Evolutionary conservation across 495 filamentous ascomycete genomes (phyloP).

Genomic region (Penicillium herquei): DNA sequence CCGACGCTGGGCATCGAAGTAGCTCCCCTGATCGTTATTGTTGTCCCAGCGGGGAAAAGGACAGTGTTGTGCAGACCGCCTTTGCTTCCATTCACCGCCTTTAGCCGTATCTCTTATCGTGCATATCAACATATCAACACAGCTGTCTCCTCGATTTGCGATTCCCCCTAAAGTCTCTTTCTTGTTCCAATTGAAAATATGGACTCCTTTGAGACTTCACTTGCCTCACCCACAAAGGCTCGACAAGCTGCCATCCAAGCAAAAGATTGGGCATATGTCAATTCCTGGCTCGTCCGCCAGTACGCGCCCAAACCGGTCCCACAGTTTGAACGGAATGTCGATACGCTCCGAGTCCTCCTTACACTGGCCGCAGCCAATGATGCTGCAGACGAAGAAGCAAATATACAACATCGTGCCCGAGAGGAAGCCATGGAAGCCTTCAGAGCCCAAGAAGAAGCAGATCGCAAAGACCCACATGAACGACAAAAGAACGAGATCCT

Average conservation of each 20-base stretch:
- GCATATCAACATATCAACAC: background rate
- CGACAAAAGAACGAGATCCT: conserved; percentile 36
- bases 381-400: conserved; percentile 72
- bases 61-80: conserved; percentile 22
- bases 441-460: conserved; percentile 30
- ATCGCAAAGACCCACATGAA: conserved; percentile 27
- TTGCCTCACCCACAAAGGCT: conserved; percentile 48
- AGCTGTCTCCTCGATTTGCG: background rate
- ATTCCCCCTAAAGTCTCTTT: background rate
- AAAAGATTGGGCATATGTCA: conserved; percentile 86
- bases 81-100: conserved; percentile 1
- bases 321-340: conserved; percentile 78
- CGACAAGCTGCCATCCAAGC: conserved; percentile 53
- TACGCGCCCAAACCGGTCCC: conserved; percentile 62
- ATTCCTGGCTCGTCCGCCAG: conserved; percentile 73
- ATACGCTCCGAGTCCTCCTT: conserved; percentile 75
- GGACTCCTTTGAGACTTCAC: conserved; percentile 35
- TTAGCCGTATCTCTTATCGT: conserved; percentile 19
- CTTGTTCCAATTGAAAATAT: conserved; percentile 1
- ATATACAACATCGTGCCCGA: conserved; percentile 47
- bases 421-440: conserved; percentile 38
- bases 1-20: no score
- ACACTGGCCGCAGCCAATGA: conserved; percentile 77
- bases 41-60: conserved; percentile 14
- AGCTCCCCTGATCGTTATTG: background rate